Conservation (phyloP, 1,284 basidiomycete genomes). For the Ceratobasidium sp. region DNA sequence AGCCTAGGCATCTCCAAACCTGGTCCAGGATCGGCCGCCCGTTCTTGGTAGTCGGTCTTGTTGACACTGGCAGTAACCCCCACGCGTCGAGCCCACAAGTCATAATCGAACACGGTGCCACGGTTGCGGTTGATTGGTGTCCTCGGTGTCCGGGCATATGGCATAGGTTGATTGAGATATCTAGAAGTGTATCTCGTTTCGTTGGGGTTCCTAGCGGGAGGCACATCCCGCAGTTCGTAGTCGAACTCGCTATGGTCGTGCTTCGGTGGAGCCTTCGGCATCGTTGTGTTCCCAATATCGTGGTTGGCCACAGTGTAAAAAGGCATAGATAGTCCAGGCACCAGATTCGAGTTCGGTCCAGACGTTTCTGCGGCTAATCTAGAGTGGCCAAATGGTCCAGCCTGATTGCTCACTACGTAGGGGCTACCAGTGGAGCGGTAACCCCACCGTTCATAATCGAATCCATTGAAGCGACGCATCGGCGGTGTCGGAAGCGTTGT, state of each 20-base stretch:
- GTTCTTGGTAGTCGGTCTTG: neutral
- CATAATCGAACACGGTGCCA: too few species aligned
- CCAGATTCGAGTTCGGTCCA: too few species aligned
- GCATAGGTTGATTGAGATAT: neutral
- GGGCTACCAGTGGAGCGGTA: too few species aligned
- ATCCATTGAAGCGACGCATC: too few species aligned
- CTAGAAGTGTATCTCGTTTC: neutral
- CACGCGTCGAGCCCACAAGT: too few species aligned
- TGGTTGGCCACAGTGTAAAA: neutral
- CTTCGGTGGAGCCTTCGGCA: neutral
- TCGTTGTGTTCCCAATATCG: neutral
- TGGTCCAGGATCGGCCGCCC: neutral
- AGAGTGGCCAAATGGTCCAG: neutral
- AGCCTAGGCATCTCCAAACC: neutral
- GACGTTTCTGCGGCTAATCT: neutral
- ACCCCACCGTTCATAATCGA: too few species aligned
- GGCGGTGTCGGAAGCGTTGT: too few species aligned
- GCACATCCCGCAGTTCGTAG: neutral
- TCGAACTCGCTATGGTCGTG: neutral
- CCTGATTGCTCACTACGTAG: neutral
- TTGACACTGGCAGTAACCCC: neutral
- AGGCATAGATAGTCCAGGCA: neutral
- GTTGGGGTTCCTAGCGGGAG: neutral
- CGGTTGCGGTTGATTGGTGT: neutral
- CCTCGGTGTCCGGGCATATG: neutral